A percentile compares a stretch with the other conserved stretches of the same genome.
phyloP scores from a whole-genome alignment of 169 alveolate genomes.

The Babesia divergens region DNA sequence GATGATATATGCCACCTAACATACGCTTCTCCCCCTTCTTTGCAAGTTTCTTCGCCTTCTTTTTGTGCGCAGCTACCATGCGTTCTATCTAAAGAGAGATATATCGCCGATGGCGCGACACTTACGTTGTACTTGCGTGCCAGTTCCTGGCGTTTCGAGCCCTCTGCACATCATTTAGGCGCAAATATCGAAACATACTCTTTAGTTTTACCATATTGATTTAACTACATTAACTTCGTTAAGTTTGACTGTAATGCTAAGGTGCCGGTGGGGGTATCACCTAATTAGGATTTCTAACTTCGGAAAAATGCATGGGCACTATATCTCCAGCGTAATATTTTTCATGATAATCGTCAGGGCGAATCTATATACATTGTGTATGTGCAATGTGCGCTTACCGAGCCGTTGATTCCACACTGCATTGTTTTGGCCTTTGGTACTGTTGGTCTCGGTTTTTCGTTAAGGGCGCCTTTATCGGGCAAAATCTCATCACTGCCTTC shows the following conservation, averaged over 20 bases:
- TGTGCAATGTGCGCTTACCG: slow-evolving; percentile 12
- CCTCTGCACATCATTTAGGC: slow-evolving; percentile 27
- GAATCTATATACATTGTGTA: slow-evolving; percentile 21
- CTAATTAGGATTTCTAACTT: no score
- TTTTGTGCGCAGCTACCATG: slow-evolving; percentile 65
- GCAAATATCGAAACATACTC: slow-evolving; percentile 27
- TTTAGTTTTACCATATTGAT: slow-evolving; percentile 58
- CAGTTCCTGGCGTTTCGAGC: slow-evolving; percentile 63
- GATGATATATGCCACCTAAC: neutral
- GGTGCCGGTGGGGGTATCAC: no score
- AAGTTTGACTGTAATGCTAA: neutral
- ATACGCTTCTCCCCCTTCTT: slow-evolving; percentile 48
- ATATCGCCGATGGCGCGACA: neutral
- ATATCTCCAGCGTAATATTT: slow-evolving; percentile 52
- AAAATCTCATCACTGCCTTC: no score
- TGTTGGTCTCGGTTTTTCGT: slow-evolving; percentile 19
- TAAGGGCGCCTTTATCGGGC: no score
- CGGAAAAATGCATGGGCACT: slow-evolving; percentile 13
- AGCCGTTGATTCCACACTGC: slow-evolving; percentile 38
- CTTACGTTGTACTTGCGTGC: slow-evolving; percentile 63
- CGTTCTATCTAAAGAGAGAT: slow-evolving; percentile 36
- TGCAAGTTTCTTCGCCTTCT: slow-evolving; percentile 35
- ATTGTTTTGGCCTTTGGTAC: slow-evolving; percentile 1
- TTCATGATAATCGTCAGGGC: slow-evolving; percentile 48
- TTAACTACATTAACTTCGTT: neutral